Base-by-base conservation (phyloP, 176 grass and related monocot species). In the Secale cereale region DNA sequence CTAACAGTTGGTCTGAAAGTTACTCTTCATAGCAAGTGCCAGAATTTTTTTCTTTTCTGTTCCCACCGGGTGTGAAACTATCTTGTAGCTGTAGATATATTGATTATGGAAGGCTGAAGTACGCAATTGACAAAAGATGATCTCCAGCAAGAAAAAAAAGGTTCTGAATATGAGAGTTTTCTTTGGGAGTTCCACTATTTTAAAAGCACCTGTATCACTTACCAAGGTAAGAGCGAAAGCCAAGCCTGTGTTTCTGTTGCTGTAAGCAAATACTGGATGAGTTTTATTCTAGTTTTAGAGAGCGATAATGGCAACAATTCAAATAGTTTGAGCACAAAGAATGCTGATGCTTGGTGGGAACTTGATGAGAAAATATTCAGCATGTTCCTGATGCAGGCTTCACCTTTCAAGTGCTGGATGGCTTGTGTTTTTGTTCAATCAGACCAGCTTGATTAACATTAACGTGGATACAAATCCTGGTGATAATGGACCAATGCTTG, bases 11-110 rank as follows among this genome's bases (percentile, higher is more conserved):
- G 25, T 82, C 91, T 93, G 77, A 65, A 93, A 74, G 81, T 90
- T 61, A 87, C 62, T 82, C 65, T 66, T 50, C 76, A 82, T 82
- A 69, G 85, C 71, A 87, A 92, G 81, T 90, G 85, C 81, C 88
- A 76, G 10, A 81, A 56, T 40, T 92, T 87, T 86, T 92, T 17
- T 14, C 12, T 78, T 92, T 82, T 56, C 48, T 87, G 76, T 91
- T 87, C 27, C 67, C 13, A 14, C 67, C 17, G 19, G 12, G 71
- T 61, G 88, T 90, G 59, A 87, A 85, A 90, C 74, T 71, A 78
- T 85, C 70, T 22, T 85, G 82, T 87, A 90, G 84, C 39, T 85
- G 85, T 85, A 87, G 87, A 90, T 90, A 92, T 67, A 92, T 85
- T 85, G 81, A 73, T 90, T 72, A 82, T 81, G 88, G 78, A 87